These are phyloP conservation scores for Eutypa lata DNA, from an alignment of 2,329 filamentous ascomycete species.

Conservation along the genomic window DNA sequence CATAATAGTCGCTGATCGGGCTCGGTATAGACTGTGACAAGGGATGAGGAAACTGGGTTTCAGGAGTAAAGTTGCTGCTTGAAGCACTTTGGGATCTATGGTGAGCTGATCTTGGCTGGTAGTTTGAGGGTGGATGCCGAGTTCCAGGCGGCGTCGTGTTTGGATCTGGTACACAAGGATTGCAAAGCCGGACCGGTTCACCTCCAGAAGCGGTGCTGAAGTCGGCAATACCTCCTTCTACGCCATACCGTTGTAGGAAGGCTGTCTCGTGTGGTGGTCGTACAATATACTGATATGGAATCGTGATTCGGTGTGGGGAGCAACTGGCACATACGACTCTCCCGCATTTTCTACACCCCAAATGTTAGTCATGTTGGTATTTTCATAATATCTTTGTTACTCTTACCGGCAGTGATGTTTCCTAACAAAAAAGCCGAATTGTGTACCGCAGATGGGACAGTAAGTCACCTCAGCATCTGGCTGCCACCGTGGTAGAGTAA, in stretches of 20 bases:
- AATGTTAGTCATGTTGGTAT: slow-evolving; percentile 3
- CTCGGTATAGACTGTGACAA: slow-evolving; percentile 19
- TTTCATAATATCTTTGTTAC: background rate
- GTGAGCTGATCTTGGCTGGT: slow-evolving; percentile 36
- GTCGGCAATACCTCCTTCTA: slow-evolving; percentile 39
- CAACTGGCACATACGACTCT: slow-evolving; percentile 86
- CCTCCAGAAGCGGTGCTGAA: slow-evolving; percentile 49
- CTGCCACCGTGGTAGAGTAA: slow-evolving; percentile 77
- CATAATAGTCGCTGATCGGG: slow-evolving; percentile 33
- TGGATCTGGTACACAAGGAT: slow-evolving; percentile 60
- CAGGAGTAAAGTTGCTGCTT: slow-evolving; percentile 27
- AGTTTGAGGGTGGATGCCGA: slow-evolving; percentile 30
- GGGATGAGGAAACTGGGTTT: slow-evolving; percentile 9
- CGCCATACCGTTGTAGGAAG: slow-evolving; percentile 28
- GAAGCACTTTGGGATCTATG: slow-evolving; percentile 45
- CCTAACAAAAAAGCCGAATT: slow-evolving; percentile 81
- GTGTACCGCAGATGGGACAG: slow-evolving; percentile 78
- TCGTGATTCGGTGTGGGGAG: slow-evolving; percentile 92
- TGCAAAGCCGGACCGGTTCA: slow-evolving; percentile 58
- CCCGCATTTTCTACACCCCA: slow-evolving; percentile 70
- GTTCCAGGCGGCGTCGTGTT: slow-evolving; percentile 55
- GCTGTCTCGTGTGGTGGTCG: slow-evolving; percentile 57
- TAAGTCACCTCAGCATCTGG: slow-evolving; percentile 77
- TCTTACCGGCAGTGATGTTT: slow-evolving; percentile 88
- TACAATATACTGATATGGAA: slow-evolving; percentile 90